phyloP scores from a whole-genome alignment of 805 yeast species.

The Candida golubevii region DNA sequence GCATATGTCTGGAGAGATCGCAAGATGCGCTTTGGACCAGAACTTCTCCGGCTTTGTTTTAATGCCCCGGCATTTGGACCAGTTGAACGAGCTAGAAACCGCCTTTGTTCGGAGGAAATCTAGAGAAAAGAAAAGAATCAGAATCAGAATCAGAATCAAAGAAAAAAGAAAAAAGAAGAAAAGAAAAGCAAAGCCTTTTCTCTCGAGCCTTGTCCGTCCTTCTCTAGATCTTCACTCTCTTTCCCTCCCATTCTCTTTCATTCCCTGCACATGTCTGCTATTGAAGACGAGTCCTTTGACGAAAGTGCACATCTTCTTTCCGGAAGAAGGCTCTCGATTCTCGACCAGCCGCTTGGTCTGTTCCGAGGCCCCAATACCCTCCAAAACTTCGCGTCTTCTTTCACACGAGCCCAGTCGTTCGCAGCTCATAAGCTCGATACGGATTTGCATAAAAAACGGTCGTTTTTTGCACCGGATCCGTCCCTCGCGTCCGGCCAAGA shows the following conservation, averaged over 20 bases:
- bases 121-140: too few species aligned
- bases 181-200: neutral
- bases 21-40: too few species aligned
- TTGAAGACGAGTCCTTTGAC: constrained; percentile 11
- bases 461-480: constrained; percentile 43
- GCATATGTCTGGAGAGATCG: too few species aligned
- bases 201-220: neutral
- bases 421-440: constrained; percentile 46
- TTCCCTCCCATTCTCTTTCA: too few species aligned
- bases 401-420: constrained; percentile 65
- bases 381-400: constrained; percentile 75
- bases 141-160: too few species aligned
- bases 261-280: constrained; percentile 9
- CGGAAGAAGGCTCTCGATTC: constrained; percentile 16
- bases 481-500: constrained; percentile 39
- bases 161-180: too few species aligned
- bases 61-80: too few species aligned
- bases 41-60: too few species aligned
- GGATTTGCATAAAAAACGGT: constrained; percentile 55
- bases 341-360: constrained; percentile 46
- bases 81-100: too few species aligned
- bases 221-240: neutral
- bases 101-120: too few species aligned
- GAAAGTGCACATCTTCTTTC: constrained; percentile 11
- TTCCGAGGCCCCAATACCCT: constrained; percentile 65